Evolutionary conservation across 169 alveolate genomes (phyloP), one percentile per base, ranked within the genome.

Genomic region (Babesia bigemina): DNA sequence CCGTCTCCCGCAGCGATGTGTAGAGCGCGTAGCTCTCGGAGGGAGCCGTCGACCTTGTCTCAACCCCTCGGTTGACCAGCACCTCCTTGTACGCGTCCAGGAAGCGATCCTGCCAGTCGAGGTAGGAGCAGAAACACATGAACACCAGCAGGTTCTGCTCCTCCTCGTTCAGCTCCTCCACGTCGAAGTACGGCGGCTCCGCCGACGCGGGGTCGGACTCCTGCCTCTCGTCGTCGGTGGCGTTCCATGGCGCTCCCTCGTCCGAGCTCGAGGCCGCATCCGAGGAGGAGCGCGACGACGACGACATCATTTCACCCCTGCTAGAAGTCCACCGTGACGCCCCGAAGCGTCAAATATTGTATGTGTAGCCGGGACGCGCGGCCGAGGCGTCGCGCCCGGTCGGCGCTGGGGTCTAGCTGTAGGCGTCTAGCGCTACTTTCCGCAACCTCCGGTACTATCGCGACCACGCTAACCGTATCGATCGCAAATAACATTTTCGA

Each of bases 71-170:
- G 63, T 67, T 42, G 12, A 61, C 50, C 22, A 81, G 56, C 45
- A 72, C 11, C 57, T 67, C 70, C 71, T 73, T 73, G 66, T 73
- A 81, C 48, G 48, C 65, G 22, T 81, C 79, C 21, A 69, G 24
- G 61, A 71, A 81, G 36, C 73, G 73, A 24, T 81, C 75, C 44
- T 81, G 88, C 84, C 72, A 57, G 45, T 81, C 88, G 33, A 67
- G 33, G 73, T 56, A 81, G 33, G 79, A 48, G 47, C 59, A 60
- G 49, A 72, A 52, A 26, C 65, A 72, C 79, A 81, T 49, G 52
- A 81, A 49, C 19, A 81, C 33, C 26, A 81, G 59, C 79, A 81
- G 48, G 22, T 76, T 67, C 53, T 56, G 39, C 26, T 62, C 67
- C 26, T 81, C 70, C 47, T 73, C 73, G 33, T 60, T 65, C 61